Percentiles rank a stretch among this genome's conserved stretches.
Conservation (phyloP, 1,284 basidiomycete genomes). For the Trichosporon faecale region DNA sequence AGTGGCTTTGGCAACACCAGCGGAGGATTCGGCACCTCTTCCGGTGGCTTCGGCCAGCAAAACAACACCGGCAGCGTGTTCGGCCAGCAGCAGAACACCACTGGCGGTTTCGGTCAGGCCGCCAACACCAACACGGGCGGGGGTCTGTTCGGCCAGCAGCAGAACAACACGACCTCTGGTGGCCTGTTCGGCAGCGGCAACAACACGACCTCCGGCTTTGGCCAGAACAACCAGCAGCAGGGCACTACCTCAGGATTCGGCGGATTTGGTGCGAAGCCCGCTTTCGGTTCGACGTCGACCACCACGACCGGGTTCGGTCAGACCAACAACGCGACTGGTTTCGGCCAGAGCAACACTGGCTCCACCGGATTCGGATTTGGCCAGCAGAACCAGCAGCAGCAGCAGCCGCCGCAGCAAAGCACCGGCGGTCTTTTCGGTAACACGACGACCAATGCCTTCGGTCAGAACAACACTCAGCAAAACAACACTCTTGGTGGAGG, state of each 20-base stretch:
- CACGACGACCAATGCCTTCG: slow-evolving; percentile 10
- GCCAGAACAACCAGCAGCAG: slow-evolving; percentile 40
- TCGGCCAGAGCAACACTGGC: slow-evolving; percentile 46
- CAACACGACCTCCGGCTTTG: slow-evolving; percentile 12
- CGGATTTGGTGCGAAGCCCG: slow-evolving; percentile 48
- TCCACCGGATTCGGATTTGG: slow-evolving; percentile 20
- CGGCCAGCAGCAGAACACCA: slow-evolving; percentile 37
- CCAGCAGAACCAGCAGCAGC: slow-evolving; percentile 44
- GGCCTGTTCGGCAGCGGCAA: slow-evolving; percentile 33
- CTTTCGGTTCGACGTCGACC: slow-evolving; percentile 34
- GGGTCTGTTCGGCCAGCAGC: slow-evolving; percentile 44
- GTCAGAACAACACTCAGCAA: slow-evolving; percentile 48
- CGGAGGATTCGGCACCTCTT: slow-evolving; percentile 27
- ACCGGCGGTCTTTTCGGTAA: slow-evolving; percentile 36
- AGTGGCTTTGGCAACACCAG: slow-evolving; percentile 41
- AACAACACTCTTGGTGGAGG: slow-evolving; percentile 26
- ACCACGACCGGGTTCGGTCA: slow-evolving; percentile 20
- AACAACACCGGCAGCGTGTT: slow-evolving; percentile 40
- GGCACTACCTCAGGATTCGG: slow-evolving; percentile 48
- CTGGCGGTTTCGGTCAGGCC: slow-evolving; percentile 48
- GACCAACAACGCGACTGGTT: slow-evolving; percentile 35
- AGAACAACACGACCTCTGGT: slow-evolving; percentile 26
- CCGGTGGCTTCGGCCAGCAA: slow-evolving; percentile 45
- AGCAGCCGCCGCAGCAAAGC: slow-evolving; percentile 39
- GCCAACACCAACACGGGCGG: slow-evolving; percentile 25